Evolutionary conservation across 176 grass and related monocot species (phyloP).

Genomic region (Coix lacrymajobi): DNA sequence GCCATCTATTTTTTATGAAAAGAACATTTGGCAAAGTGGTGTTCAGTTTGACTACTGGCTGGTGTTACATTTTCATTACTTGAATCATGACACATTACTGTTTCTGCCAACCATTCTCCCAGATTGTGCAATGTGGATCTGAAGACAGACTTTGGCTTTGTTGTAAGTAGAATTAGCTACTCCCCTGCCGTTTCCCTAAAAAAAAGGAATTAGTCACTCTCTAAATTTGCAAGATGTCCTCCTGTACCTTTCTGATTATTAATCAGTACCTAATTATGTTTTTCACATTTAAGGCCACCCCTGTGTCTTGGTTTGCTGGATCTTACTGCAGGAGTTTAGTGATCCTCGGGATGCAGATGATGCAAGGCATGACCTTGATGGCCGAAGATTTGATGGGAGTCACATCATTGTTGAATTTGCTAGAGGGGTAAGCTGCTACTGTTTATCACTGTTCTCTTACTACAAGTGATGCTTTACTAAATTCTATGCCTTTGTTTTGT

Average conservation of each 20-base stretch:
- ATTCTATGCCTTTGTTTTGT: slow-evolving; percentile 8
- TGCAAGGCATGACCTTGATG: slow-evolving; percentile 74
- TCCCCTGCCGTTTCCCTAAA: background rate
- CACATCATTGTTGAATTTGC: slow-evolving; percentile 79
- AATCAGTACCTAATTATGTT: slow-evolving; percentile 3
- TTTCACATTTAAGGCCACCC: slow-evolving; percentile 5
- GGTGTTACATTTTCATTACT: slow-evolving; percentile 20
- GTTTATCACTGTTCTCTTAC: background rate
- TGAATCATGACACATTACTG: slow-evolving; percentile 30
- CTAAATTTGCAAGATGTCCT: background rate
- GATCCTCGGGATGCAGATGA: slow-evolving; percentile 90
- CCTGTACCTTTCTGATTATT: background rate
- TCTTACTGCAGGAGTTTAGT: slow-evolving; percentile 58
- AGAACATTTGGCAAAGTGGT: slow-evolving; percentile 2
- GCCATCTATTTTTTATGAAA: background rate
- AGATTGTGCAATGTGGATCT: slow-evolving; percentile 79
- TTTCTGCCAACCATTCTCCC: slow-evolving; percentile 46
- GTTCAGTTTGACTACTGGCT: slow-evolving; percentile 9
- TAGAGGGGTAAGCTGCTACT: slow-evolving; percentile 56
- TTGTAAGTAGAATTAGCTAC: slow-evolving; percentile 54
- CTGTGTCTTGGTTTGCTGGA: slow-evolving; percentile 19
- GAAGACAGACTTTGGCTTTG: slow-evolving; percentile 82
- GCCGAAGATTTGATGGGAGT: slow-evolving; percentile 64
- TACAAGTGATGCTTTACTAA: background rate
- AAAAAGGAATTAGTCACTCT: background rate